Percentiles rank a stretch among this genome's conserved stretches.
These are phyloP conservation scores for Neltuma alba DNA, from an alignment of 306 rosid species.

Conservation along the genomic window DNA sequence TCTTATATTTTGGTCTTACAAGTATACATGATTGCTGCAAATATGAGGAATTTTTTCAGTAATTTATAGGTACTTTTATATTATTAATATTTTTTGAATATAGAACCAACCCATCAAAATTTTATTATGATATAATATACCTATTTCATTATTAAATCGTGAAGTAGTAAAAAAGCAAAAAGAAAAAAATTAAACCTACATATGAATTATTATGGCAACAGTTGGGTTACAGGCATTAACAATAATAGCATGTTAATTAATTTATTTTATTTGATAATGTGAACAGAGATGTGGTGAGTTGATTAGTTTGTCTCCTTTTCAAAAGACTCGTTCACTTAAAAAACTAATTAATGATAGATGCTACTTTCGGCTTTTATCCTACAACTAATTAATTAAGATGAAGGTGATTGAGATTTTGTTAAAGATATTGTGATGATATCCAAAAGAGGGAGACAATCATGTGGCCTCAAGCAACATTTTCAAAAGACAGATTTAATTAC, in stretches of 20 bases:
- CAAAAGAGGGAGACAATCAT: slow-evolving; percentile 42
- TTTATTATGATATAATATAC: no score
- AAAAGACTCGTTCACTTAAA: neutral
- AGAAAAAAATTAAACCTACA: neutral
- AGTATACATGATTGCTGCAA: no score
- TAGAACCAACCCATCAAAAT: no score
- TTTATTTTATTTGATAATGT: neutral
- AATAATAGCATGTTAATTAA: neutral
- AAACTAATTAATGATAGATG: neutral
- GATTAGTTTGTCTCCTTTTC: neutral
- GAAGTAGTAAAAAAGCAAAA: neutral
- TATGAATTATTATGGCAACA: neutral
- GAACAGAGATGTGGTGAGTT: neutral
- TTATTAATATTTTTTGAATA: no score
- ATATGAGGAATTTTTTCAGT: no score
- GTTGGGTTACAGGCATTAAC: neutral
- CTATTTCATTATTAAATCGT: neutral
- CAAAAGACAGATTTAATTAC: slow-evolving; percentile 34
- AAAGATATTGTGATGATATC: slow-evolving; percentile 38
- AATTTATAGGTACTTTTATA: no score
- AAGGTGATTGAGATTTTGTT: neutral
- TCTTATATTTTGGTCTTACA: no score
- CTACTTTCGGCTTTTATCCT: neutral
- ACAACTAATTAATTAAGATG: neutral
- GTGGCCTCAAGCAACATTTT: slow-evolving; percentile 39